Percentiles rank a stretch among this genome's conserved stretches.
Evolutionary conservation across 148 eudicot species (phyloP).

Genomic region (Vaccinium darrowii): DNA sequence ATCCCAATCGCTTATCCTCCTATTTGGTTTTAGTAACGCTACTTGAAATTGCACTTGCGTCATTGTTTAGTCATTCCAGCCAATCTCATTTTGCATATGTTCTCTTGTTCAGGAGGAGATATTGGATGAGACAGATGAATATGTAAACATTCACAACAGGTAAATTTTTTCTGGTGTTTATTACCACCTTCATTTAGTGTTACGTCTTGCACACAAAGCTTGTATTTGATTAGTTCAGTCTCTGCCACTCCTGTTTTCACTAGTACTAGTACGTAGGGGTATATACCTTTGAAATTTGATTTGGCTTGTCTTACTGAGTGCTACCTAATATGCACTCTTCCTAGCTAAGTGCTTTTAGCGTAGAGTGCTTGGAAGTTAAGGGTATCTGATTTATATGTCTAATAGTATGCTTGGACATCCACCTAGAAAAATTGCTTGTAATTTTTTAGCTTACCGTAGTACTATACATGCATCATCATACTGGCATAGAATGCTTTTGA

Average conservation of each 20-base stretch:
- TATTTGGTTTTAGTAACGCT: neutral
- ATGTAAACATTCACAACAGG: constrained; percentile 97
- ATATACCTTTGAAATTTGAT: neutral
- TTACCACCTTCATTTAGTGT: neutral
- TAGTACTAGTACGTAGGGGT: neutral
- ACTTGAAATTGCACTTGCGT: neutral
- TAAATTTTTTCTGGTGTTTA: constrained; percentile 16
- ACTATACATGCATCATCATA: neutral
- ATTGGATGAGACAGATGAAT: constrained; percentile 95
- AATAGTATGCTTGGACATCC: neutral
- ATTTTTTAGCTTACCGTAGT: neutral
- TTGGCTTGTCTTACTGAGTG: neutral
- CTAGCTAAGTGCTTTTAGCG: neutral
- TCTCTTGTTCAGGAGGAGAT: constrained; percentile 77
- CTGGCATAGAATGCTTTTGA: neutral
- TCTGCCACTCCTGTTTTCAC: neutral
- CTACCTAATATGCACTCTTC: neutral
- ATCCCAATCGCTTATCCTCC: neutral
- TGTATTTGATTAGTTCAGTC: neutral
- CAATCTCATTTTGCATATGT: constrained; percentile 15
- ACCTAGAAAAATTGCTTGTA: neutral
- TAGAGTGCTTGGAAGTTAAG: neutral
- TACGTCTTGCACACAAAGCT: neutral
- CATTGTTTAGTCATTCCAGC: neutral
- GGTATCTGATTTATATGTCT: neutral